phyloP scores from a whole-genome alignment of 176 grass and related monocot genomes.

The Cenchrus purpureus region DNA sequence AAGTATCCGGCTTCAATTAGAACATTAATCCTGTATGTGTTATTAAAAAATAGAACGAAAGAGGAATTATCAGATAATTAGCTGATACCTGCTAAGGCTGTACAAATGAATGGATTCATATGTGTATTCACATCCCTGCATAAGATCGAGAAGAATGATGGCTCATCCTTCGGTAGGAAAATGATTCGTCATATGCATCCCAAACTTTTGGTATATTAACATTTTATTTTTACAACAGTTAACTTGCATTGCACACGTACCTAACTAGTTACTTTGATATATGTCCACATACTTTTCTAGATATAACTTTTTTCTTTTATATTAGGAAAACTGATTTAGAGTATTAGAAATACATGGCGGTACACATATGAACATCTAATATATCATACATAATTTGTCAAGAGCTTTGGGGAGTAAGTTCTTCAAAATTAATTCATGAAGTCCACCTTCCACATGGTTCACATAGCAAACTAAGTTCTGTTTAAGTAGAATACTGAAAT shows the following conservation, averaged over 20 bases:
- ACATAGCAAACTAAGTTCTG: neutral
- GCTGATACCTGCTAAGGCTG: neutral
- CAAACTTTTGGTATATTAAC: neutral
- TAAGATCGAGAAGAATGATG: slow-evolving; percentile 1
- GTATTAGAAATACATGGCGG: neutral
- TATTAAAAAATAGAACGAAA: neutral
- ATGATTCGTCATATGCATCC: slow-evolving; percentile 20
- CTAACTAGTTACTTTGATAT: neutral
- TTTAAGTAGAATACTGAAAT: neutral
- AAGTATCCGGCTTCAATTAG: too few relatives aligned
- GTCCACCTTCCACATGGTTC: neutral
- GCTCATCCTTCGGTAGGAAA: slow-evolving; percentile 6
- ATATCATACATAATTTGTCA: neutral
- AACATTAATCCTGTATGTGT: neutral
- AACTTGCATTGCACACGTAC: neutral
- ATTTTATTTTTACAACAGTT: slow-evolving; percentile 16
- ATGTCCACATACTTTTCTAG: neutral
- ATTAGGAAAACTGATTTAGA: neutral
- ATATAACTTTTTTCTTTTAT: slow-evolving; percentile 20
- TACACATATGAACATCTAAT: neutral
- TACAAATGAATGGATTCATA: slow-evolving; percentile 3
- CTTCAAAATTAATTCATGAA: neutral
- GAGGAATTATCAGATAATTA: neutral
- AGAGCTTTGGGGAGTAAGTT: neutral
- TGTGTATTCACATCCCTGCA: slow-evolving; percentile 15